Evolutionary conservation across 1,284 basidiomycete species (phyloP).

Genomic region (Cutaneotrichosporon sp.): DNA sequence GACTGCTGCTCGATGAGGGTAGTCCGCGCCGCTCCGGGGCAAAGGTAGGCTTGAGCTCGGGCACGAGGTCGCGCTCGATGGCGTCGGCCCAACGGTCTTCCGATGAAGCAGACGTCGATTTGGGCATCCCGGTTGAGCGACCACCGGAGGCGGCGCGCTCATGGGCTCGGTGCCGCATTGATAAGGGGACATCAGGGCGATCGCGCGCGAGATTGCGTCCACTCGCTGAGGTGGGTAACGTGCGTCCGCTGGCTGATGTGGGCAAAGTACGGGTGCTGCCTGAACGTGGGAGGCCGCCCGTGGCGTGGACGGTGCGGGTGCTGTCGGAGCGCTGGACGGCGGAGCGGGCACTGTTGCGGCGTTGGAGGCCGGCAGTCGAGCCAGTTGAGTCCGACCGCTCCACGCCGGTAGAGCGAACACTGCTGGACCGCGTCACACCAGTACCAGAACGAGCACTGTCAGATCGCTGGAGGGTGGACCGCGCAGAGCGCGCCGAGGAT

Average conservation of each 20-base stretch:
- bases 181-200: conserved; percentile 11
- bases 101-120: neutral
- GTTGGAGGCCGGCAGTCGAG: neutral
- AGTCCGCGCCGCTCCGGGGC: neutral
- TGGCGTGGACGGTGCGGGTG: neutral
- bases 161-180: conserved; percentile 5
- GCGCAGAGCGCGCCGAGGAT: neutral
- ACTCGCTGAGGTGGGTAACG: conserved; percentile 2
- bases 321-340: conserved; percentile 5
- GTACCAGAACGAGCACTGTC: no score
- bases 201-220: conserved; percentile 8
- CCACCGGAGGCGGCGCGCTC: neutral
- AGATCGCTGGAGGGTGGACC: no score
- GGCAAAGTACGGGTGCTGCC: neutral
- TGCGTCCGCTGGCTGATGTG: neutral
- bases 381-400: conserved; percentile 3
- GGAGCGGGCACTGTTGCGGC: neutral
- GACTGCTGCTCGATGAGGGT: neutral
- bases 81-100: conserved; percentile 17
- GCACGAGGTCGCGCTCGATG: conserved; percentile 7
- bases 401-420: no score
- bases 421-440: no score
- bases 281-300: neutral
- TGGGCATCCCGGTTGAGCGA: neutral
- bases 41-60: neutral